These are phyloP conservation scores for Eutrema salsugineum DNA, from an alignment of 441 rosid species.

Conservation along the genomic window DNA sequence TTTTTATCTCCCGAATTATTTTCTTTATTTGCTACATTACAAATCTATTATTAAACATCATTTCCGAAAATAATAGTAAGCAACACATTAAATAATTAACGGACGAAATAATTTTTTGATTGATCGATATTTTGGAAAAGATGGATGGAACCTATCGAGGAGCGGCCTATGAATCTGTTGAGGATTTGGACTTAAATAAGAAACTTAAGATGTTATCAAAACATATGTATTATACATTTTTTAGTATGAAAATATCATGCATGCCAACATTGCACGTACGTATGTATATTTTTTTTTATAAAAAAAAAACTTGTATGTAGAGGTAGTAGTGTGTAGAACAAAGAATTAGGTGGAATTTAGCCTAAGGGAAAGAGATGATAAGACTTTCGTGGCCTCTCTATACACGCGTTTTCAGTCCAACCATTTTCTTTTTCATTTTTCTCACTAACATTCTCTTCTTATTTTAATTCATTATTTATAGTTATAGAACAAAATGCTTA, in stretches of 20 bases:
- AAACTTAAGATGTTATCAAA: constrained; percentile 1
- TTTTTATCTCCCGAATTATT: neutral
- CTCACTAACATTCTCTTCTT: neutral
- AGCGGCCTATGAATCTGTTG: neutral
- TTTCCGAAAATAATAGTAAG: neutral
- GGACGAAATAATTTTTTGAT: neutral
- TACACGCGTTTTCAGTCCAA: constrained; percentile 22
- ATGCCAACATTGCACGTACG: neutral
- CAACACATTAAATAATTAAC: neutral
- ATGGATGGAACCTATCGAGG: neutral
- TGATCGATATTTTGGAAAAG: neutral
- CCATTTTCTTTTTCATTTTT: neutral
- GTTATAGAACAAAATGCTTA: neutral
- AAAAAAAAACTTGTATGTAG: neutral
- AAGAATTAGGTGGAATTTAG: neutral
- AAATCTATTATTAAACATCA: neutral
- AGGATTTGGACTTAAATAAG: constrained; percentile 3
- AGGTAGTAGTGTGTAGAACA: neutral
- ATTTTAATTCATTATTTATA: neutral
- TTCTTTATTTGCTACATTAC: constrained; percentile 21
- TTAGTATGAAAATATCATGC: neutral
- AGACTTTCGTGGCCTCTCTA: constrained; percentile 7
- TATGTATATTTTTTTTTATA: neutral
- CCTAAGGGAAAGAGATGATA: neutral
- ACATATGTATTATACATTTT: neutral